Percentiles rank a stretch among this genome's conserved stretches.
phyloP scores from a whole-genome alignment of 2,329 filamentous ascomycete genomes.

The Ceratocystis huliohia region DNA sequence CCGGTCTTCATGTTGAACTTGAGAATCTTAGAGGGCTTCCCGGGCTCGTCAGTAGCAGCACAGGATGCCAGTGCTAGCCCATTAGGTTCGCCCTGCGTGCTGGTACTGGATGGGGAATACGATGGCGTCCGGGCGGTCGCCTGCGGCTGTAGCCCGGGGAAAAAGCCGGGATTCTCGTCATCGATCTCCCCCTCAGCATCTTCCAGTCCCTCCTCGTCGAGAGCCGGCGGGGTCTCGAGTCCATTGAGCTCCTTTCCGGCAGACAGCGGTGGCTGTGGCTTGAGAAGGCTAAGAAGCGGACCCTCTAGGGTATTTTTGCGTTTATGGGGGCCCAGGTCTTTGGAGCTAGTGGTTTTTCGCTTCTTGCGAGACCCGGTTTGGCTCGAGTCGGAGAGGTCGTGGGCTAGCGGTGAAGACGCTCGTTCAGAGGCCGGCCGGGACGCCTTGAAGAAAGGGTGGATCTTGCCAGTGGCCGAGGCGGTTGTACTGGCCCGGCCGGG shows the following conservation, averaged over 20 bases:
- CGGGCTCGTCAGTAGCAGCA: slow-evolving; percentile 10
- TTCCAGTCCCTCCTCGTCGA: slow-evolving; percentile 13
- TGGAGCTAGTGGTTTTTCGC: slow-evolving; percentile 12
- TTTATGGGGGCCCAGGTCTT: not conserved
- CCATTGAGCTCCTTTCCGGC: not conserved
- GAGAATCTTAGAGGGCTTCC: slow-evolving; percentile 36
- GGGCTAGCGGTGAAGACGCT: not conserved
- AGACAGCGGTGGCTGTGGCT: slow-evolving; percentile 3
- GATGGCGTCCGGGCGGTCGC: slow-evolving; percentile 7
- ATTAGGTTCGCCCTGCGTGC: slow-evolving; percentile 9
- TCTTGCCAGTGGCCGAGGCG: not conserved
- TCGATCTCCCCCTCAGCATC: slow-evolving; percentile 19
- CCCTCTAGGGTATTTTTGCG: slow-evolving; percentile 14
- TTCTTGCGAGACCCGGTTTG: slow-evolving; percentile 16
- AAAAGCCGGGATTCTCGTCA: slow-evolving; percentile 12
- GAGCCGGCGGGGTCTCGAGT: slow-evolving; percentile 10
- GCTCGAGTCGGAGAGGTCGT: slow-evolving; percentile 16
- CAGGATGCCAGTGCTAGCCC: slow-evolving; percentile 12
- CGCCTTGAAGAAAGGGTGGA: slow-evolving; percentile 20
- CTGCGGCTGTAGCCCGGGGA: not conserved
- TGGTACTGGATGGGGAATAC: slow-evolving; percentile 7
- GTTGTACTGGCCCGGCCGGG: not conserved
- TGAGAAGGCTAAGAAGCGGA: slow-evolving; percentile 16
- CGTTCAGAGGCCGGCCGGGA: slow-evolving; percentile 12
- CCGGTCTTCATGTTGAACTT: slow-evolving; percentile 48